Evolutionary conservation across 1,284 basidiomycete species (phyloP), one percentile per base, ranked within the genome.

Genomic region (Amanita bisporigera): DNA sequence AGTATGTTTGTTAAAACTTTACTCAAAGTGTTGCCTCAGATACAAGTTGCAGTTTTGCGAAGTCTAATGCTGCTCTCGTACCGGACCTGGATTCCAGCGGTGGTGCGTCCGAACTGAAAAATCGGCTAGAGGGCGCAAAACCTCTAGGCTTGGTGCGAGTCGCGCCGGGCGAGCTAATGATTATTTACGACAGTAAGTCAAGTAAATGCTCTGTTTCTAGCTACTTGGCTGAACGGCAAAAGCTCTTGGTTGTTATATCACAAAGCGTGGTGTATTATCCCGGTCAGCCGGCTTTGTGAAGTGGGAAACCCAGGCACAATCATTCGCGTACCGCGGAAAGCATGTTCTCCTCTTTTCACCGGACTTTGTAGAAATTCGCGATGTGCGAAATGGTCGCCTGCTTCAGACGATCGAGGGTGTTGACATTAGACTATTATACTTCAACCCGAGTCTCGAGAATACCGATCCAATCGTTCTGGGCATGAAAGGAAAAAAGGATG

Each of bases 211-310:
- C 47, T 36, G 29, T 40, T 38, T 65, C 7, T 36, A 12, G 1
- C 9, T 45, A 26, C 19, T 12, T 55, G 47, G 54, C 10, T 14
- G 19, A 29, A 17, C 21, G 17, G 41, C 33, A 10, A 26, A 57
- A 89, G 87, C 78, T 38, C 75, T 93, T 45, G 93, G 91, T 15
- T 92, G 87, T 72, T 94, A 91, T 76, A 86, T 93, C 72, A 86
- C 89, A 65, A 88, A 87, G 65, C 83, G 88, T 70, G 93, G 93
- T 6, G 75, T 81, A 4, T 91, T 91, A 2, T 82, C 80, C 17
- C 89, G 91, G 47, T 83, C 83, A 47, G 84, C 82, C 12, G 84
- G 85, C 1, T 92, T 87, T 74, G 85, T 94, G 66, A 89, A 87
- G 63, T 94, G 92, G 92, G 92, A 94, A 79, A 85, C 84, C 65